These are phyloP conservation scores for Magnusiomyces sp. DNA, from an alignment of 1,139 yeast genomes.

Conservation along the genomic window DNA sequence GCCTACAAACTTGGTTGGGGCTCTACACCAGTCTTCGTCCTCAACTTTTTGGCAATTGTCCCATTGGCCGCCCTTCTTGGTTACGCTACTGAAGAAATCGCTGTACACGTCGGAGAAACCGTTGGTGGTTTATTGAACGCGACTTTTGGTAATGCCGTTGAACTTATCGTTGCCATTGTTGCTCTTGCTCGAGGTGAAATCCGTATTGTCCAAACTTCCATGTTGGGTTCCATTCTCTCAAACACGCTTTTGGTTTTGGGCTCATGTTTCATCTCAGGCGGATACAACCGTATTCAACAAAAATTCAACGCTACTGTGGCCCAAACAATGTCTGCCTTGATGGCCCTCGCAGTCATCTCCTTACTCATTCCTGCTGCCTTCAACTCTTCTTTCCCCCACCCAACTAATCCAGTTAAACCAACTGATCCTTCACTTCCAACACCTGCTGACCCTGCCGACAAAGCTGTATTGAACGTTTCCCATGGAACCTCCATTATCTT, in stretches of 20 bases:
- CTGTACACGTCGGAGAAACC: slow-evolving; percentile 65
- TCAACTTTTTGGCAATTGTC: slow-evolving; percentile 83
- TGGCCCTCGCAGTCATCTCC: slow-evolving; percentile 86
- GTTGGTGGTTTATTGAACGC: slow-evolving; percentile 91
- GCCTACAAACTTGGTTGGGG: slow-evolving; percentile 56
- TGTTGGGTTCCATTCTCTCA: slow-evolving; percentile 89
- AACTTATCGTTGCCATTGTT: slow-evolving; percentile 84
- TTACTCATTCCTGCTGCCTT: slow-evolving; percentile 92
- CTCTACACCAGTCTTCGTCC: slow-evolving; percentile 52
- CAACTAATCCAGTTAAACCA: not conserved
- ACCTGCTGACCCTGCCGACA: slow-evolving; percentile 27
- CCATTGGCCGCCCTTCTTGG: slow-evolving; percentile 89
- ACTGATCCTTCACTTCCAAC: no score
- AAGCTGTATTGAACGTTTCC: slow-evolving; percentile 62
- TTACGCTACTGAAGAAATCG: slow-evolving; percentile 85
- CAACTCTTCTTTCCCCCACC: slow-evolving; percentile 63
- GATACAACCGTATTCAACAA: slow-evolving; percentile 77
- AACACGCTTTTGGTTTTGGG: slow-evolving; percentile 85
- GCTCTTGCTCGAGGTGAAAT: slow-evolving; percentile 82
- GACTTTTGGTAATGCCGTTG: slow-evolving; percentile 91
- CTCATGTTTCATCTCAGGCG: slow-evolving; percentile 93
- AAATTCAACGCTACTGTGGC: slow-evolving; percentile 93
- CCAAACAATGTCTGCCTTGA: slow-evolving; percentile 89
- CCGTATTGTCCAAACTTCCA: slow-evolving; percentile 87
- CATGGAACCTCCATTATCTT: slow-evolving; percentile 81